These are phyloP conservation scores for Phylloporus arenicola DNA, from an alignment of 768 basidiomycete genomes.

Conservation along the genomic window DNA sequence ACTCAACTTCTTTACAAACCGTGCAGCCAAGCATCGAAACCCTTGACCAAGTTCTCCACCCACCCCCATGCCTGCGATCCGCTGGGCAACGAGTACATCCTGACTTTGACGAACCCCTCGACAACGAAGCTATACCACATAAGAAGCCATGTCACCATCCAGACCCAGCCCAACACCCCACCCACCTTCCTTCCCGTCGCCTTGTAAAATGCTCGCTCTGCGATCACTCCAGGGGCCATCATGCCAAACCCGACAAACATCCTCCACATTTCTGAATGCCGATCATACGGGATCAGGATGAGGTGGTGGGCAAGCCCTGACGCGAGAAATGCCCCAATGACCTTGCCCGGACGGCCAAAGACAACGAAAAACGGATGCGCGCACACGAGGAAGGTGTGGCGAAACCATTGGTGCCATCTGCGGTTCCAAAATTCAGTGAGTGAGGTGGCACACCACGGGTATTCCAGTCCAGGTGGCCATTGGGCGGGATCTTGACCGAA, in stretches of 20 bases:
- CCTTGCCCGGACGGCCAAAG: not conserved
- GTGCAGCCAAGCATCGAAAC: not conserved
- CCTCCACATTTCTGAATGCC: not conserved
- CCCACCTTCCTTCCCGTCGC: not conserved
- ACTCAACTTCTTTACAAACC: not conserved
- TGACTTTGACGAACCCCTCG: not conserved
- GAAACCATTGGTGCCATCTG: slow-evolving; percentile 1
- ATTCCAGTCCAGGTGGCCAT: not conserved
- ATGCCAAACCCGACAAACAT: slow-evolving; percentile 1
- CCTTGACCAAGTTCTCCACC: not conserved
- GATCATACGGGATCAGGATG: not conserved
- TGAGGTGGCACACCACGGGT: not conserved
- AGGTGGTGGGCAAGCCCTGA: not conserved
- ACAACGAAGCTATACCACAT: not conserved
- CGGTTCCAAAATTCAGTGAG: not conserved
- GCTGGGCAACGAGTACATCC: not conserved
- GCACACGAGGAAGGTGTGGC: not conserved
- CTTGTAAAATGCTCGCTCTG: not conserved
- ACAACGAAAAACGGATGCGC: not conserved
- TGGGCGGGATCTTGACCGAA: not conserved
- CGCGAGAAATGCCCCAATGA: not conserved
- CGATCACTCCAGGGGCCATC: not conserved
- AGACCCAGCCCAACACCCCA: not conserved
- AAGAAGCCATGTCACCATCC: not conserved
- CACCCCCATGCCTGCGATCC: not conserved